Evolutionary conservation across 2,329 filamentous ascomycete species (phyloP), one percentile per base, ranked within the genome.

Genomic region (Diplodia sapinea): DNA sequence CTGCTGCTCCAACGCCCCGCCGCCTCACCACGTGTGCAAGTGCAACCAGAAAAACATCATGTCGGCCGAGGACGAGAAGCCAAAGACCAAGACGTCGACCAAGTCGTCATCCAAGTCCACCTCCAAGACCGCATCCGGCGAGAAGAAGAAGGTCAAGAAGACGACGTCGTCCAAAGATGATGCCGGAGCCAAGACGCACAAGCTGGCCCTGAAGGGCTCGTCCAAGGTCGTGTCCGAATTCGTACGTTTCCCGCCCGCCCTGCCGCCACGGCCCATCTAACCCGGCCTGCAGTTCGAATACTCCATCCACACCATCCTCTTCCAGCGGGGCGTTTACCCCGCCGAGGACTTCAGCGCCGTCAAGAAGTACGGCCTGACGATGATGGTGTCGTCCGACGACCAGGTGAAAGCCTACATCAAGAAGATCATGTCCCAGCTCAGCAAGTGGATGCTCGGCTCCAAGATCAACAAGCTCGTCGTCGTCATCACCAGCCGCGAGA

Each of bases 381-480:
- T 97, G 93, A 91, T 97, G 74, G 87, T 98, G 63, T 96, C 94
- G 38, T 88, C 93, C 71, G 95, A 99, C 79, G 95, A 98, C 83
- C 94, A 99, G 82, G 95, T 99, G 77, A 96, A 97, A 81, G 93
- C 94, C 38, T 99, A 99, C 82, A 96, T 99, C 84, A 97, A 97
- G 81, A 97, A 96, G 82, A 98, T 99, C 82, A 99, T 97, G 94
- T 90, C 89, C 33, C 95, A 99, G 81, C 88, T 99, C 68, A 94
- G 96, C 82, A 93, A 92, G 78, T 99, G 95, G 95, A 98, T 98
- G 93, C 86, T 93, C 65, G 92, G 91, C 74, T 93, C 94, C 78
- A 98, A 99, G 81, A 97, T 99, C 77, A 96, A 92, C 64, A 97
- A 96, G 80, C 88, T 99, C 13, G 94, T 99, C 69, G 91, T 99